Conservation (phyloP, 495 filamentous ascomycete species). For the Pyrenula aspistea region DNA sequence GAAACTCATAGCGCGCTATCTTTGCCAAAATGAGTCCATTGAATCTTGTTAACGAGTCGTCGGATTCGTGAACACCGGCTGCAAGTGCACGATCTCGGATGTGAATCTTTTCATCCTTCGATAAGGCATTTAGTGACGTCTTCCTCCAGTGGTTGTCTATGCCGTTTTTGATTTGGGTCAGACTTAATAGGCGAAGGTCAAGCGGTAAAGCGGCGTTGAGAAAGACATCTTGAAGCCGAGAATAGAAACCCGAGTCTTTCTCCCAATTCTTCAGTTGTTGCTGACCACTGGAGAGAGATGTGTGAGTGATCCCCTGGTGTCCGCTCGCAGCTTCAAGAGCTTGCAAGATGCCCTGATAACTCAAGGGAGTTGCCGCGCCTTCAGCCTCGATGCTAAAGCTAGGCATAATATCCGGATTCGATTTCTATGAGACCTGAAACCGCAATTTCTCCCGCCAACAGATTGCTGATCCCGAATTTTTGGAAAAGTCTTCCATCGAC, state of each 20-base stretch:
- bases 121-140: slow-evolving; percentile 55
- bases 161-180: slow-evolving; percentile 91
- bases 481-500: too few species aligned
- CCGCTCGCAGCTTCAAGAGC: slow-evolving; percentile 61
- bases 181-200: slow-evolving; percentile 73
- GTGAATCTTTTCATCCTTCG: slow-evolving; percentile 56
- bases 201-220: slow-evolving; percentile 61
- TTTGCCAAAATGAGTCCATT: slow-evolving; percentile 82
- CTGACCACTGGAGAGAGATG: slow-evolving; percentile 8
- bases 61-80: slow-evolving; percentile 60
- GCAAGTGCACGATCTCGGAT: slow-evolving; percentile 65
- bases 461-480: too few species aligned
- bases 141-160: slow-evolving; percentile 90
- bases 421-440: too few species aligned
- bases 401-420: not conserved
- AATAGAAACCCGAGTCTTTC: slow-evolving; percentile 58
- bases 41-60: slow-evolving; percentile 62
- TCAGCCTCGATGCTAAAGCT: slow-evolving; percentile 7
- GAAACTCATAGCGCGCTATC: slow-evolving; percentile 79
- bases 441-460: too few species aligned
- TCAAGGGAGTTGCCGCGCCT: slow-evolving; percentile 51
- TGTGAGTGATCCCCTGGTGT: slow-evolving; percentile 64
- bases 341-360: slow-evolving; percentile 55
- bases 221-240: slow-evolving; percentile 72
- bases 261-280: slow-evolving; percentile 85